A percentile compares a stretch with the other conserved stretches of the same genome.
These are phyloP conservation scores for Neurospora tetraspora DNA, from an alignment of 495 filamentous ascomycete species.

Conservation along the genomic window DNA sequence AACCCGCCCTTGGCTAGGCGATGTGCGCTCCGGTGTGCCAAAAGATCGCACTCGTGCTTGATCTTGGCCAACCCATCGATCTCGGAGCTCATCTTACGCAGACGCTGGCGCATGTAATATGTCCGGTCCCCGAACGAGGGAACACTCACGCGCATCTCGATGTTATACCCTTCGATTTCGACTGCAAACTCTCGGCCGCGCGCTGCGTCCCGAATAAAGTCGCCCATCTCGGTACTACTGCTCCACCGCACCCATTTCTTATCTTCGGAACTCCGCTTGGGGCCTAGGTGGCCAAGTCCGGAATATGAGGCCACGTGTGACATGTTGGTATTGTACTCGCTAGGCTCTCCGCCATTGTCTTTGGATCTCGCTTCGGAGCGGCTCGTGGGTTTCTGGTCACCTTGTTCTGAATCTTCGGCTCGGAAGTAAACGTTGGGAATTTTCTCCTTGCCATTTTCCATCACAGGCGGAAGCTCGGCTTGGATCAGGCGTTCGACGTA, in stretches of 20 bases:
- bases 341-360: neutral
- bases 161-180: conserved; percentile 61
- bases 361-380: conserved; percentile 18
- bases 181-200: conserved; percentile 75
- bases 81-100: conserved; percentile 59
- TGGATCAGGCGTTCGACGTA: conserved; percentile 89
- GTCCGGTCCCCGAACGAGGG: conserved; percentile 86
- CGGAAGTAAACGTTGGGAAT: conserved; percentile 70
- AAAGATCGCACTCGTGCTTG: conserved; percentile 70
- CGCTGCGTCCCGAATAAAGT: conserved; percentile 90
- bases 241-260: conserved; percentile 82
- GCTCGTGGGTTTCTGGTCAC: conserved; percentile 33
- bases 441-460: conserved; percentile 48
- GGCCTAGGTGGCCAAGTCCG: conserved; percentile 44
- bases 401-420: conserved; percentile 61
- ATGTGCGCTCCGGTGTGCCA: conserved; percentile 69
- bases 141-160: conserved; percentile 67
- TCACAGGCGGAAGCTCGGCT: conserved; percentile 70
- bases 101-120: conserved; percentile 65
- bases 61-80: conserved; percentile 58
- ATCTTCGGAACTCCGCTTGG: conserved; percentile 27
- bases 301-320: conserved; percentile 48
- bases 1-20: conserved; percentile 74
- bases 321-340: conserved; percentile 6
- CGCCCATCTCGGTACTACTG: conserved; percentile 78